These are phyloP conservation scores for Mycogone perniciosa DNA, from an alignment of 2,329 filamentous ascomycete species.

Conservation along the genomic window DNA sequence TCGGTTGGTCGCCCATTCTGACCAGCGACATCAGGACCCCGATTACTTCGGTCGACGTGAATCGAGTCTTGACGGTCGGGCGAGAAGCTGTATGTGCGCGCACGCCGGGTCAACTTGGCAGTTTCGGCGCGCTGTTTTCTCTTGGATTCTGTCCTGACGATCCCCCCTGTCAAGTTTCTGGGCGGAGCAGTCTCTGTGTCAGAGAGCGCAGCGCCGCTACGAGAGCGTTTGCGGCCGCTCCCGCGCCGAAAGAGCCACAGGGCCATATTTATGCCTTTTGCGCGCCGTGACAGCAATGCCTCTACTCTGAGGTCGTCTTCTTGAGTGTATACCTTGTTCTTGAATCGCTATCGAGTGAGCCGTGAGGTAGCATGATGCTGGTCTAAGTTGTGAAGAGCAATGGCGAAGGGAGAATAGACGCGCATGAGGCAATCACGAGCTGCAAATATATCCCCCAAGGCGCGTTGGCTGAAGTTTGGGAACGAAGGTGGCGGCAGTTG, in stretches of 20 bases:
- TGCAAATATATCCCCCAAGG: conserved; percentile 11
- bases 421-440: conserved; percentile 6
- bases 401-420: conserved; percentile 1
- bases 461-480: conserved; percentile 4
- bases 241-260: conserved; percentile 78
- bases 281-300: conserved; percentile 19
- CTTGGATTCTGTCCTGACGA: conserved; percentile 21
- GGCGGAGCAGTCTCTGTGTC: conserved; percentile 42
- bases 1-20: conserved; percentile 10
- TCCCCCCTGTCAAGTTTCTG: conserved; percentile 31
- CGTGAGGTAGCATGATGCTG: conserved; percentile 13
- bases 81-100: conserved; percentile 56
- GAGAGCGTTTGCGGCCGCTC: conserved; percentile 57
- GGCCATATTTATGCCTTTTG: conserved; percentile 49
- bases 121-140: conserved; percentile 41
- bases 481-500: neutral
- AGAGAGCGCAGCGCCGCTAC: conserved; percentile 47
- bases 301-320: conserved; percentile 21
- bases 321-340: conserved; percentile 15
- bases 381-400: conserved; percentile 1
- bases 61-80: conserved; percentile 52
- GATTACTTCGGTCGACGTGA: conserved; percentile 28
- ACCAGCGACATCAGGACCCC: neutral
- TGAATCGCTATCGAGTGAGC: conserved; percentile 3
- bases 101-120: conserved; percentile 42